Evolutionary conservation across 2,329 filamentous ascomycete species (phyloP), one percentile per base, ranked within the genome.

Genomic region (Fusarium domesticum): DNA sequence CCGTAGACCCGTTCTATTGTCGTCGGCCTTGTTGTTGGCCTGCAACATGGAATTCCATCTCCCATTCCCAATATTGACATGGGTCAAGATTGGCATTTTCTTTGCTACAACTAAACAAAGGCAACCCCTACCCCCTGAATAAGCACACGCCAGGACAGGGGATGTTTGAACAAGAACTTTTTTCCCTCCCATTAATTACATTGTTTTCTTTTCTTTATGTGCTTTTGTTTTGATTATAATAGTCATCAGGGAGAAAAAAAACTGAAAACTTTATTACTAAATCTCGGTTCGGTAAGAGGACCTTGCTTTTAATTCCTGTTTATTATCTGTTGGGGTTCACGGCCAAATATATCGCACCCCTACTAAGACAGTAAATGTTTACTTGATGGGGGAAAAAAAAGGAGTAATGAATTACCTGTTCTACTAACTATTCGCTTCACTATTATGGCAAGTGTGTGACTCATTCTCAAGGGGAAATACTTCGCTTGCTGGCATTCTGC

Each of bases 21-120:
- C 40, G 47, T 54, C 43, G 56, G 49, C 43, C 42, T 42, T 47
- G 50, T 42, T 51, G 48, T 50, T 44, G 51, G 53, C 44, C 45
- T 45, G 38, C 25, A 45, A 35, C 30, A 41, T 46, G 46, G 40
- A 48, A 47, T 53, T 41, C 39, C 35, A 56, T 58, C 47, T 28
- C 35, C 52, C 53, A 48, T 57, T 46, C 41, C 48, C 42, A 58
- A 58, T 53, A 55, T 47, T 56, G 50, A 51, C 48, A 42, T 46
- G 57, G 50, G 53, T 46, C 47, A 38, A 45, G 41, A 43, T 51
- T 40, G 42, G 45, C 51, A 45, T 28, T 28, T 28, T 28, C 23
- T 12, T 12, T 28, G 23, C 23, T 11, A 28, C 7, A 28, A 28
- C 23, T 28, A 28, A 28, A 28, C 23, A n/a, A n/a, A n/a, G n/a